Percentiles rank a stretch among this genome's conserved stretches.
Conservation (phyloP, 1,284 basidiomycete species). For the Melampsora americana region DNA sequence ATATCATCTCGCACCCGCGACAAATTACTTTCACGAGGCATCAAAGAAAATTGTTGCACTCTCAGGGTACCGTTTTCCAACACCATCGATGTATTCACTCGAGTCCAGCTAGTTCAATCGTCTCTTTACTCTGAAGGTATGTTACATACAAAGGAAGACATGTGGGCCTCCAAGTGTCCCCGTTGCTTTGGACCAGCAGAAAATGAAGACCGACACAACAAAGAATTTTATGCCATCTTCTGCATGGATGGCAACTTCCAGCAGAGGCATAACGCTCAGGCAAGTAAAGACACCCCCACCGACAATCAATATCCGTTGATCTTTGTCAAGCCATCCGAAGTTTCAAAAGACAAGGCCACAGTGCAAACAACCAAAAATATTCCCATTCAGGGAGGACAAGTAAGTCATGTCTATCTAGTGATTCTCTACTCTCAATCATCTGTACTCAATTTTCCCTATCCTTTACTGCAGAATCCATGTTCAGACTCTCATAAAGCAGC, state of each 20-base stretch:
- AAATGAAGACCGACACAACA: not conserved
- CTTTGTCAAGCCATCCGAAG: constrained; percentile 5
- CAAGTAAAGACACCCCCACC: constrained; percentile 10
- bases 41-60: not conserved
- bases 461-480: constrained; percentile 3
- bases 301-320: constrained; percentile 16
- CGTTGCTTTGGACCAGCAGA: constrained; percentile 6
- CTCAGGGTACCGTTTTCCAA: constrained; percentile 4
- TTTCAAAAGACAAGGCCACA: not conserved
- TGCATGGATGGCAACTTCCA: constrained; percentile 6
- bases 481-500: constrained; percentile 21
- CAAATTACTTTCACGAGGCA: not conserved
- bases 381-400: not conserved
- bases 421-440: not conserved
- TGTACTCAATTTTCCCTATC: not conserved
- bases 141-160: not conserved
- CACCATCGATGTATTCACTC: not conserved
- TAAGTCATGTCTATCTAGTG: not conserved
- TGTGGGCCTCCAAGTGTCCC: constrained; percentile 21
- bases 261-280: constrained; percentile 7
- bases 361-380: not conserved
- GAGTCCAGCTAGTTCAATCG: not conserved
- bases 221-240: not conserved
- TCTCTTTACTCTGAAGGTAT: not conserved
- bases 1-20: not conserved